phyloP scores from a whole-genome alignment of 495 filamentous ascomycete species.

The Sordaria brevicollis region DNA sequence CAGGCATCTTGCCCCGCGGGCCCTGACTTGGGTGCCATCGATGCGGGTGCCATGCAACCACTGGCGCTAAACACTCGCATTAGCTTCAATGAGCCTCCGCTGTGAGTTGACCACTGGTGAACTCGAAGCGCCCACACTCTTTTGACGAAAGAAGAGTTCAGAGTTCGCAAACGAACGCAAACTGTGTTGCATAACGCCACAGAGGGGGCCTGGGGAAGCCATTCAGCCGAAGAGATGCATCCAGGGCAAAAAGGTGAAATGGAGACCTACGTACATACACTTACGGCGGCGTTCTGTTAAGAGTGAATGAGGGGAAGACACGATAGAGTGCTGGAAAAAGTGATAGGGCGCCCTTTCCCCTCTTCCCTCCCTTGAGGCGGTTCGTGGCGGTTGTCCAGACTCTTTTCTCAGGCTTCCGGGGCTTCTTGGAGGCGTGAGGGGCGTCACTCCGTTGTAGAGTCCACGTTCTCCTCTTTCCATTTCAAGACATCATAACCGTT shows the following conservation, averaged over 20 bases:
- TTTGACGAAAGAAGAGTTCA: too few relatives aligned
- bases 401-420: too few relatives aligned
- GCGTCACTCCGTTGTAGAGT: neutral
- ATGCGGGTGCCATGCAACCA: neutral
- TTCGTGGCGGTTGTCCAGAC: neutral
- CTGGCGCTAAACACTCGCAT: neutral
- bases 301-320: neutral
- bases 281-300: too few relatives aligned
- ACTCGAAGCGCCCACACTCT: neutral
- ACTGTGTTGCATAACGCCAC: neutral
- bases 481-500: neutral
- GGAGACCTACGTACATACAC: too few relatives aligned
- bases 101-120: neutral
- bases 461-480: neutral
- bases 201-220: neutral
- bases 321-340: neutral
- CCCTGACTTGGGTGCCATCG: neutral
- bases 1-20: neutral
- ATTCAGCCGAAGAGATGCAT: neutral
- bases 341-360: neutral
- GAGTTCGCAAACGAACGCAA: neutral
- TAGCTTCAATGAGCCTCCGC: neutral
- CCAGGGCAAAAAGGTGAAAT: too few relatives aligned
- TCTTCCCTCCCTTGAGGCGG: neutral
- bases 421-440: neutral